Evolutionary conservation across 768 basidiomycete genomes (phyloP).

Genomic region (Jaapia argillacea): DNA sequence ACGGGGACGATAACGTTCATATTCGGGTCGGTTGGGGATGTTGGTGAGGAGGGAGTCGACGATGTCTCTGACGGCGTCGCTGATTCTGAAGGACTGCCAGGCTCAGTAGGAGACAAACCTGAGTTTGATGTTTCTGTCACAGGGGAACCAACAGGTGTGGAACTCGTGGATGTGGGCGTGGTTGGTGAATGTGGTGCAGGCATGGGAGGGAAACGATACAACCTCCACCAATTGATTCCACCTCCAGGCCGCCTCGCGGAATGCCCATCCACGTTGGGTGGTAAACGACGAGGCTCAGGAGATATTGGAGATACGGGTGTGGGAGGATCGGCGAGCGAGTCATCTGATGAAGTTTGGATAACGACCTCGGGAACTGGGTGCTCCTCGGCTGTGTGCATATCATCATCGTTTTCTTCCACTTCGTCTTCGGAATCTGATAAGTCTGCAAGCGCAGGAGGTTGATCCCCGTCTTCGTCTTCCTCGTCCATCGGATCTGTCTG

Average conservation of each 20-base stretch:
- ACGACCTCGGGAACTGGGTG: not conserved
- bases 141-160: too few species aligned
- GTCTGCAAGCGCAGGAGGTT: not conserved
- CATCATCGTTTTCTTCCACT: slow-evolving; percentile 3
- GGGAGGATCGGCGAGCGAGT: too few species aligned
- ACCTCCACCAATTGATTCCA: slow-evolving; percentile 71
- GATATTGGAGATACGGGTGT: too few species aligned
- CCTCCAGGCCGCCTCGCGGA: slow-evolving; percentile 19
- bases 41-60: slow-evolving; percentile 6
- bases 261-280: not conserved
- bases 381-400: too few species aligned
- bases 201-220: slow-evolving; percentile 76
- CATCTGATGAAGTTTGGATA: too few species aligned
- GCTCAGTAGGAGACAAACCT: too few species aligned
- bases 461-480: not conserved
- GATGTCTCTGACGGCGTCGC: too few species aligned
- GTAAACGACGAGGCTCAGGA: not conserved
- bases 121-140: too few species aligned
- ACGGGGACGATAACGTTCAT: slow-evolving; percentile 57
- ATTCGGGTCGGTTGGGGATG: slow-evolving; percentile 5
- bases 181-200: too few species aligned
- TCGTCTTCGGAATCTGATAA: slow-evolving; percentile 4
- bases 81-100: slow-evolving; percentile 11
- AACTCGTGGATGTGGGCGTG: too few species aligned
- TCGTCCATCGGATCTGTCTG: not conserved